Evolutionary conservation across 1,139 yeast genomes (phyloP), one percentile per base, ranked within the genome.

Genomic region (Debaryomyces sp.): DNA sequence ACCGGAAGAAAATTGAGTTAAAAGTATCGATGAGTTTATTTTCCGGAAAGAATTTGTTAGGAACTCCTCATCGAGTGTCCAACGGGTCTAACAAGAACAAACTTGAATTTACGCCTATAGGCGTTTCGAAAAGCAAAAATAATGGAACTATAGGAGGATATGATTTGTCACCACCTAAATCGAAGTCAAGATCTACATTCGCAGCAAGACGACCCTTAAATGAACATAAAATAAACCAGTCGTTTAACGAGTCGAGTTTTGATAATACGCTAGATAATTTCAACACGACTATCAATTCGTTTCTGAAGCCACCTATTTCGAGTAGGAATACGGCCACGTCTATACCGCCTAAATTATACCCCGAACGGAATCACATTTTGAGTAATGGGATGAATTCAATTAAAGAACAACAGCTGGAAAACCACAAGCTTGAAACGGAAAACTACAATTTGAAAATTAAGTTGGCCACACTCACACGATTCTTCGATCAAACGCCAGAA

Each of bases 401-500:
- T 12, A 80, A 75, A 52, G 83, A 77, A 52, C 88, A 84, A 56
- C 82, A 81, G 54, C 75, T 76, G 42, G 71, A 75, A 41, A 68
- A 80, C 35, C 73, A 80, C 41, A 70, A 70, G 44, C 67, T 85
- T 42, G 77, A 81, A 52, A 74, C 78, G 23, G 91, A 87, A 48
- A 87, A 85, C 55, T 80, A 84, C 58, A 80, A 82, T 54, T 70
- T 87, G 55, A 81, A 82, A 58, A 74, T 86, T 39, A 82, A 84
- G 55, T 69, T 84, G 43, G 77, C 81, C 18, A 77, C 86, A 4
- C 66, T 84, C 51, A 74, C 79, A 34, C 71, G 80, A 54, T 73
- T 78, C 45, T 64, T 84, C 42, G 70, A 70, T 43, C 74, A 70
- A 17, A 68, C 79, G 9, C 83, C 83, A 0, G 68, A 64, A 34